phyloP scores from a whole-genome alignment of 495 filamentous ascomycete species.

The Penicillium pancosmium region DNA sequence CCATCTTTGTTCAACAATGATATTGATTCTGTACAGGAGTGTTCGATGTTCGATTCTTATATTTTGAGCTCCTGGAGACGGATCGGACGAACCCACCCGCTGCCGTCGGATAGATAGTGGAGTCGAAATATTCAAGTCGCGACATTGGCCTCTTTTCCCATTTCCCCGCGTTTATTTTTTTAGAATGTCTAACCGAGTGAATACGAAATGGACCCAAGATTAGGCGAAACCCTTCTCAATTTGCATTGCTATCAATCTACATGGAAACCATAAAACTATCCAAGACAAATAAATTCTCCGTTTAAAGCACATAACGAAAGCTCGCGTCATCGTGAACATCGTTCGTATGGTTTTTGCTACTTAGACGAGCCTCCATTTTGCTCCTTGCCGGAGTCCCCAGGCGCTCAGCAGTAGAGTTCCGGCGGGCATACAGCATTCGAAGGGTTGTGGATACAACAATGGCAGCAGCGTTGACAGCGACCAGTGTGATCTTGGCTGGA shows the following conservation, averaged over 20 bases:
- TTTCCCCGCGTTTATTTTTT: not conserved
- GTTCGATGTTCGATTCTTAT: not conserved
- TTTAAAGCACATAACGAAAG: conserved; percentile 35
- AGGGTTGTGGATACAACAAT: conserved; percentile 43
- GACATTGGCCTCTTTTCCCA: not conserved
- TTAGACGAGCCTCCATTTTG: conserved; percentile 18
- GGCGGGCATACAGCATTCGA: conserved; percentile 39
- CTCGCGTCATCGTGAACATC: conserved; percentile 22
- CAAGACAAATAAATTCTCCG: not conserved
- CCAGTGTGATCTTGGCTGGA: conserved; percentile 63
- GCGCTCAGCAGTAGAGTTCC: conserved; percentile 27
- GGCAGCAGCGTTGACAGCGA: conserved; percentile 48
- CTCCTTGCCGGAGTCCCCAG: conserved; percentile 23
- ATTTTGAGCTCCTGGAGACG: not conserved
- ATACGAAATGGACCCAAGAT: not conserved
- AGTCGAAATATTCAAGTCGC: not conserved
- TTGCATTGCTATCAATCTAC: not conserved
- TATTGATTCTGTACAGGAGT: not conserved
- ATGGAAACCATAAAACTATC: not conserved
- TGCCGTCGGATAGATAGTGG: conserved; percentile 26
- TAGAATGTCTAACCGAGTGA: not conserved
- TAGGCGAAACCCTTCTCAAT: not conserved
- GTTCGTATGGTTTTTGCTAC: conserved; percentile 1
- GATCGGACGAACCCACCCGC: conserved; percentile 9
- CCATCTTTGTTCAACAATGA: conserved; percentile 10